These are phyloP conservation scores for Solanum arcanum DNA, from an alignment of 257 asterid genomes.

Conservation along the genomic window DNA sequence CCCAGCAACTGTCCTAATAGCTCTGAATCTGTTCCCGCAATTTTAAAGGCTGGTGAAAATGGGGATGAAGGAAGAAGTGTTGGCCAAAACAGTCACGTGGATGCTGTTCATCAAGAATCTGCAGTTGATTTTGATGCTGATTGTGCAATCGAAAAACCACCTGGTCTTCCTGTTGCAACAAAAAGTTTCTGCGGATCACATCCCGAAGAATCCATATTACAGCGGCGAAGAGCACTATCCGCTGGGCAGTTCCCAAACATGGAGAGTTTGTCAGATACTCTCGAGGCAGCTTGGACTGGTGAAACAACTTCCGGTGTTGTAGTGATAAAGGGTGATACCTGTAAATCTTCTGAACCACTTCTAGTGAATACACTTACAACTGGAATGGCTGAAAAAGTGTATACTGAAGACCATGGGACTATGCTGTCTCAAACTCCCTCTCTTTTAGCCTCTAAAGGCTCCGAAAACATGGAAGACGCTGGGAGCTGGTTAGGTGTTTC, in stretches of 20 bases:
- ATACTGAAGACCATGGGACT: constrained; percentile 26
- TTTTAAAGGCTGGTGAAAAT: constrained; percentile 21
- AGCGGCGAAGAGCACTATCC: constrained; percentile 42
- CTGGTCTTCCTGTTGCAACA: constrained; percentile 15
- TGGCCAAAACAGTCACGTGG: constrained; percentile 8
- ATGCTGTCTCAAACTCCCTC: constrained; percentile 30
- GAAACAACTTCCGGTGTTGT: constrained; percentile 32
- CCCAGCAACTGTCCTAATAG: constrained; percentile 4
- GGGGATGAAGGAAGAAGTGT: constrained; percentile 12
- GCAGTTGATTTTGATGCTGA: constrained; percentile 11
- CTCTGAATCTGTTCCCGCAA: constrained; percentile 18
- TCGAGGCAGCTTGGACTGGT: constrained; percentile 94
- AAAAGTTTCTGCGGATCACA: constrained; percentile 21
- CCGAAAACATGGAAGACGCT: constrained; percentile 42
- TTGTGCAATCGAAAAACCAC: constrained; percentile 12
- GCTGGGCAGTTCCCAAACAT: constrained; percentile 50
- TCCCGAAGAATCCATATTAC: constrained; percentile 27
- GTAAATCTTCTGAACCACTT: constrained; percentile 20
- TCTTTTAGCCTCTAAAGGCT: constrained; percentile 28
- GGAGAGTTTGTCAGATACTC: constrained; percentile 56
- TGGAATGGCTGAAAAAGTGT: constrained; percentile 33
- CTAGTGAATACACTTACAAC: constrained; percentile 24
- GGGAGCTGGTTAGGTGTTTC: constrained; percentile 66
- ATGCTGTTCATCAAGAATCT: constrained; percentile 15
- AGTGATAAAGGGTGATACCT: constrained; percentile 21